Evolutionary conservation across 257 asterid species (phyloP).

Genomic region (Verbena officinalis): DNA sequence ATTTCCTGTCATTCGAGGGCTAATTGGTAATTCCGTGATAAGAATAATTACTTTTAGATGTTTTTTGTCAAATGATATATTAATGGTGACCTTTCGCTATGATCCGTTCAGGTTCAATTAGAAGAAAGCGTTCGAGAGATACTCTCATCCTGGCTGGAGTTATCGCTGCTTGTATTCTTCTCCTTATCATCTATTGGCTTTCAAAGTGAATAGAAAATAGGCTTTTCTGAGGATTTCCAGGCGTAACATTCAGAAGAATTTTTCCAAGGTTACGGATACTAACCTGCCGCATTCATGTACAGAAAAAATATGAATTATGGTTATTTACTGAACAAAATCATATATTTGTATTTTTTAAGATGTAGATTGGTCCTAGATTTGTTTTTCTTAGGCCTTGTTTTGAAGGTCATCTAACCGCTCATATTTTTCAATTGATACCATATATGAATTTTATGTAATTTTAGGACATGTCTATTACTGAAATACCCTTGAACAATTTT

Average conservation of each 20-base stretch:
- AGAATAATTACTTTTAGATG: background rate
- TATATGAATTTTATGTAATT: slow-evolving; percentile 4
- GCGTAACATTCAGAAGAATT: too few species aligned
- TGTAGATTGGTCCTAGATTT: too few species aligned
- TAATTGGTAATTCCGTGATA: slow-evolving; percentile 62
- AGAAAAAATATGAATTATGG: too few species aligned
- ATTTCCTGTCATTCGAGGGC: slow-evolving; percentile 86
- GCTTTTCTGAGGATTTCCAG: too few species aligned
- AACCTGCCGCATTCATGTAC: too few species aligned
- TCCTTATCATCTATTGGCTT: slow-evolving; percentile 94
- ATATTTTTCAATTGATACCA: background rate
- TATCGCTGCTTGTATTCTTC: slow-evolving; percentile 94
- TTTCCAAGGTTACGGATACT: too few species aligned
- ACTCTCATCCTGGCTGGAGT: slow-evolving; percentile 92
- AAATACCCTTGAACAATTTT: too few species aligned
- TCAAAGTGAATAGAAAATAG: slow-evolving; percentile 60
- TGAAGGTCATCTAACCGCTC: background rate
- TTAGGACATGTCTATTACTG: too few species aligned
- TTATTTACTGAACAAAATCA: too few species aligned
- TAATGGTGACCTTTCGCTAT: slow-evolving; percentile 22
- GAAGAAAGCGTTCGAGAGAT: slow-evolving; percentile 85
- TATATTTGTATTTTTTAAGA: too few species aligned
- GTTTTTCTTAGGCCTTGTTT: too few species aligned
- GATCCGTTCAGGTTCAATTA: slow-evolving; percentile 72
- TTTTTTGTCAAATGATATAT: slow-evolving; percentile 8